A percentile compares a stretch with the other conserved stretches of the same genome.
phyloP scores from a whole-genome alignment of 2,329 filamentous ascomycete species.

The Chrysoporthe austroafricana region DNA sequence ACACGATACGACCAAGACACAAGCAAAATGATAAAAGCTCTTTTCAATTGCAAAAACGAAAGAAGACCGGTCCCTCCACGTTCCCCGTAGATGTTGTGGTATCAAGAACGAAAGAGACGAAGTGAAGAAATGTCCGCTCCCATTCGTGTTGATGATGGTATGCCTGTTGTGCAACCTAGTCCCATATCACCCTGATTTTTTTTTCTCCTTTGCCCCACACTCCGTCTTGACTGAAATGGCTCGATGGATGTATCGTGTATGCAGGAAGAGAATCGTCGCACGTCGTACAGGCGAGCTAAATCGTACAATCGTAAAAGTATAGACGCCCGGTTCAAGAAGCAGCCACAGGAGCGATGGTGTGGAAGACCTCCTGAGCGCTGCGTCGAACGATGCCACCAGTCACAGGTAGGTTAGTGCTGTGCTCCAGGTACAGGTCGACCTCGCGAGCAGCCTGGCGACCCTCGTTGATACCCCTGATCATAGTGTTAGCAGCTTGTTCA shows the following conservation, averaged over 20 bases:
- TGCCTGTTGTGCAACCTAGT: conserved; percentile 17
- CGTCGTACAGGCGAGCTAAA: conserved; percentile 9
- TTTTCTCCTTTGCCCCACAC: conserved; percentile 11
- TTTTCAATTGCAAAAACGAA: not conserved
- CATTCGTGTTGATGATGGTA: not conserved
- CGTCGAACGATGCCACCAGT: conserved; percentile 92
- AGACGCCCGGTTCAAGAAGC: conserved; percentile 26
- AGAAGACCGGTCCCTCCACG: conserved; percentile 6
- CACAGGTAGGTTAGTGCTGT: conserved; percentile 78
- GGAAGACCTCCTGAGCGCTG: conserved; percentile 71
- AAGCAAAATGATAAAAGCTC: not conserved
- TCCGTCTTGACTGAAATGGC: conserved; percentile 10
- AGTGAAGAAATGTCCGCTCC: conserved; percentile 13
- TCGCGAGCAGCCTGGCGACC: conserved; percentile 91
- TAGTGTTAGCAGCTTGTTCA: conserved; percentile 40
- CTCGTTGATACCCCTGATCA: conserved; percentile 86
- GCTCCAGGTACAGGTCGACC: conserved; percentile 85
- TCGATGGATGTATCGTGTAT: conserved; percentile 5
- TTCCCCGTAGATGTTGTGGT: conserved; percentile 16
- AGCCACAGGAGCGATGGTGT: conserved; percentile 36
- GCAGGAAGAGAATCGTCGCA: conserved; percentile 16
- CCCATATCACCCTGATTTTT: conserved; percentile 6
- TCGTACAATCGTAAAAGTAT: conserved; percentile 18
- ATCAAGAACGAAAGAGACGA: conserved; percentile 23
- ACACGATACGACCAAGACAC: not conserved